These are phyloP conservation scores for Phanerochaete carnosa DNA, from an alignment of 768 basidiomycete genomes.

Conservation along the genomic window DNA sequence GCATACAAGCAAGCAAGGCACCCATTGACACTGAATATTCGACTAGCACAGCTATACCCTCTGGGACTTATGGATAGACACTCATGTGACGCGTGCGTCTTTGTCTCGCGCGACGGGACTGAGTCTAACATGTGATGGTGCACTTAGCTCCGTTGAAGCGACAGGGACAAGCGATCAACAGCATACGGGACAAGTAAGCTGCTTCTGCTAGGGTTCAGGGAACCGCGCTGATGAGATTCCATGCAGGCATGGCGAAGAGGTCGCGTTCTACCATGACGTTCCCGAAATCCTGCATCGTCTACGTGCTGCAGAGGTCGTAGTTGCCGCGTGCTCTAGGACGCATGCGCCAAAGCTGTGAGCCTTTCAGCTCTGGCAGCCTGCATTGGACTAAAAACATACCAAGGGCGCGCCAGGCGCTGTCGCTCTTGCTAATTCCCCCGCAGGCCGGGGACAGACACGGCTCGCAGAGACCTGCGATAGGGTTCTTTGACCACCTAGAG, in stretches of 20 bases:
- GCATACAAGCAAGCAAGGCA: not conserved
- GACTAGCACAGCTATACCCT: constrained; percentile 65
- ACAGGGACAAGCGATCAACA: constrained; percentile 40
- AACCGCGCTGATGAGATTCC: not conserved
- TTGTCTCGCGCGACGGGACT: not conserved
- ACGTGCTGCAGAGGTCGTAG: constrained; percentile 42
- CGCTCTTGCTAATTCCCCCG: constrained; percentile 52
- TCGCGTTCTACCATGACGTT: constrained; percentile 77
- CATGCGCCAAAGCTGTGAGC: constrained; percentile 64
- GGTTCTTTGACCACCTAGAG: constrained; percentile 68
- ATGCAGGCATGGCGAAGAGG: constrained; percentile 46
- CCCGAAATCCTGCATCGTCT: constrained; percentile 66
- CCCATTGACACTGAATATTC: constrained; percentile 4
- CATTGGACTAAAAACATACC: not conserved
- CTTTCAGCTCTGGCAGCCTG: not conserved
- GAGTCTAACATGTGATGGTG: not conserved
- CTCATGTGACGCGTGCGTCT: constrained; percentile 56
- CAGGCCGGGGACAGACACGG: constrained; percentile 27
- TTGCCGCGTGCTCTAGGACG: constrained; percentile 79
- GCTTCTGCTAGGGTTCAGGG: not conserved
- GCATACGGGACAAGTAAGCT: constrained; percentile 48
- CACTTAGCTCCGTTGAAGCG: constrained; percentile 50
- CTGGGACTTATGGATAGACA: constrained; percentile 88
- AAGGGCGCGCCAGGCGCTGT: constrained; percentile 78
- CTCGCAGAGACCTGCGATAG: constrained; percentile 43